Base-by-base conservation (phyloP, 768 basidiomycete genomes). In the Phlegmacium glaucopus region DNA sequence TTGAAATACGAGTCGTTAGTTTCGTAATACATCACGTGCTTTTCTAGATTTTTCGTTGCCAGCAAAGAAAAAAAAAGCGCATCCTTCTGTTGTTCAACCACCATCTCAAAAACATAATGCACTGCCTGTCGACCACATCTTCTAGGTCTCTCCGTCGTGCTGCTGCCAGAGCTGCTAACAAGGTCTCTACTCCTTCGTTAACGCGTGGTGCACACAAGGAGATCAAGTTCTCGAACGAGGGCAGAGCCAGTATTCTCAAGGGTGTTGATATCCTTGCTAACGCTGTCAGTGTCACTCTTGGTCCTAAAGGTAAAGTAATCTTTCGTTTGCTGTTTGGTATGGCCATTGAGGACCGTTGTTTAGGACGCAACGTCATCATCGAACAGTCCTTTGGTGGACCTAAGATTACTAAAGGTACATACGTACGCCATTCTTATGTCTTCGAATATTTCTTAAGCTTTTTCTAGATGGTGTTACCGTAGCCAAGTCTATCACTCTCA, bases 191-290 rank as follows among this genome's bases (percentile, higher is more conserved):
- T 61, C 78, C 82, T 49, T 55, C 76, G 9, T 59, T 82, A 17
- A 65, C 71, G 25, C 84, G 90, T 48, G 84, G 86, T 50, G 87
- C 83, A 13, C 90, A 94, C 80, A 96, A 96, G 80, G 94, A 96
- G 67, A 90, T 98, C 67, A 87, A 88, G 72, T 97, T 98, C 72
- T 89, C 87, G 63, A 94, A 97, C 67, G 92, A 93, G 56, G 94
- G 94, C 56, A 82, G 94, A 54, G 91, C 93, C 26, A 82, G 83
- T 69, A 95, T 96, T 71, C 79, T 97, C 57, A 87, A 87, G 67
- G 95, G 95, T 69, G 94, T 99, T 53, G 94, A 98, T 71, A 77
- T 95, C 60, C 85, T 99, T 56, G 94, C 95, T 50, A 93, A 97
- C 66, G 94, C 95, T 49, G 95, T 98, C 64, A 86, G 85, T 55